Base-by-base conservation (phyloP, 208 protist species). In the Acanthamoeba sp. region DNA sequence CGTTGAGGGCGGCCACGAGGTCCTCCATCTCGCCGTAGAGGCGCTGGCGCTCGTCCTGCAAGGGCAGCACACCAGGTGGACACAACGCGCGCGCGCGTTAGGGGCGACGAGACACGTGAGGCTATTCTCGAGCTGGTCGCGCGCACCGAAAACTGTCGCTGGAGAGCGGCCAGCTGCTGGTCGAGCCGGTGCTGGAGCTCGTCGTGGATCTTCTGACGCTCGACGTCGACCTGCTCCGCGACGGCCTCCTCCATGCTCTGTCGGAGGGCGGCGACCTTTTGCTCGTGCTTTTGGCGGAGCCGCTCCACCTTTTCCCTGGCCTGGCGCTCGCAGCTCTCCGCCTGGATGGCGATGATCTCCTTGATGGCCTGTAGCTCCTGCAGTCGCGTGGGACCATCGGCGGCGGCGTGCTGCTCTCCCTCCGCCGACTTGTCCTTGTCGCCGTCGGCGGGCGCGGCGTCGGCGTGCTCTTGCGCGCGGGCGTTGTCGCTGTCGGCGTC, bases 261-360 rank as follows among this genome's bases (percentile, higher is more conserved):
- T 5, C 24, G 71, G 7, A 82, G 71, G 18, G 38, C 71, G 38
- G 71, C 71, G 36, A 82, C 50, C 40, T 82, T 82, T 14, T 82
- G 71, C 22, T 82, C 71, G 29, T 82, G 50, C 71, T 82, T 82
- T 1, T 22, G 38, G 38, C 40, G 32, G 38, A 82, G 71, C 22
- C 71, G 71, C 22, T 82, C 71, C 2, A 82, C 40, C 38, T 82
- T 82, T 36, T 82, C 71, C 24, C 36, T 4, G 4, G 27, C 29
- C 29, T 52, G 71, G 71, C 71, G 71, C 40, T 82, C 71, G 71
- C 71, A 82, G 71, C 71, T 50, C 38, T 82, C 71, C 27, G 71
- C 71, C 38, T 82, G 71, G 22, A 82, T 50, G 12, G 71, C 71
- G 71, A 82, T 82, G 71, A 82, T 82, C 71, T 82, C 71, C 38